Percentiles rank a stretch among this genome's conserved stretches.
Conservation (phyloP, 1,284 basidiomycete species). For the Ustilago curta region DNA sequence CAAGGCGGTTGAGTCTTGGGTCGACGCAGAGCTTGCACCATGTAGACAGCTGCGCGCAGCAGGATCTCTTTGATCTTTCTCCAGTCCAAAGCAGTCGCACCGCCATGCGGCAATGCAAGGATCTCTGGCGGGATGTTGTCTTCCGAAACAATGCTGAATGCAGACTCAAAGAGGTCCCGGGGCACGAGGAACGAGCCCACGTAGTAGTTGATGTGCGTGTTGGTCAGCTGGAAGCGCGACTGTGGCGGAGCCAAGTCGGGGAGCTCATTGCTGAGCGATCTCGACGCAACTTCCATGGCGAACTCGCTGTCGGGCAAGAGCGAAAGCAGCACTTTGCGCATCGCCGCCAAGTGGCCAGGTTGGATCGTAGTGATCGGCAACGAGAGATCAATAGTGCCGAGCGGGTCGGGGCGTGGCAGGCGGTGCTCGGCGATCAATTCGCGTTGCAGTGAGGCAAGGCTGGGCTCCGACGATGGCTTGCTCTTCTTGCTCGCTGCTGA, state of each 20-base stretch:
- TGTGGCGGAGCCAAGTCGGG: conserved; percentile 31
- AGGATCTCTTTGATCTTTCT: conserved; percentile 33
- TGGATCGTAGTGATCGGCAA: conserved; percentile 15
- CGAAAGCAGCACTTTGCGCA: conserved; percentile 35
- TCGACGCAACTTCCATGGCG: conserved; percentile 18
- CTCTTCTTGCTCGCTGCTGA: conserved; percentile 11
- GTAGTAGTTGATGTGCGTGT: conserved; percentile 49
- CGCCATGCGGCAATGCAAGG: conserved; percentile 37
- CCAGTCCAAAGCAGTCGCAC: conserved; percentile 40
- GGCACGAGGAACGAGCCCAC: conserved; percentile 30
- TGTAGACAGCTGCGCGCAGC: conserved; percentile 38
- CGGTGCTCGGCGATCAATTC: conserved; percentile 35
- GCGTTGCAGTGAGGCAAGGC: conserved; percentile 25
- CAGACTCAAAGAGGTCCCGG: conserved; percentile 24
- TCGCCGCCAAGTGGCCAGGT: conserved; percentile 37
- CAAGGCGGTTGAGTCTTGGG: conserved; percentile 38
- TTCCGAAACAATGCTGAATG: conserved; percentile 39
- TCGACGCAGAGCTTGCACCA: conserved; percentile 33
- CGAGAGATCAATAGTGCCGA: conserved; percentile 27
- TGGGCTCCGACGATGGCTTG: conserved; percentile 8
- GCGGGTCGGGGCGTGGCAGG: conserved; percentile 17
- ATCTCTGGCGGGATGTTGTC: conserved; percentile 36
- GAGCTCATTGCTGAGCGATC: conserved; percentile 7
- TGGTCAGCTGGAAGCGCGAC: conserved; percentile 44
- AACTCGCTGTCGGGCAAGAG: conserved; percentile 33